Conservation (phyloP, 73 alveolate genomes). For the Paramecium pentaurelia region DNA sequence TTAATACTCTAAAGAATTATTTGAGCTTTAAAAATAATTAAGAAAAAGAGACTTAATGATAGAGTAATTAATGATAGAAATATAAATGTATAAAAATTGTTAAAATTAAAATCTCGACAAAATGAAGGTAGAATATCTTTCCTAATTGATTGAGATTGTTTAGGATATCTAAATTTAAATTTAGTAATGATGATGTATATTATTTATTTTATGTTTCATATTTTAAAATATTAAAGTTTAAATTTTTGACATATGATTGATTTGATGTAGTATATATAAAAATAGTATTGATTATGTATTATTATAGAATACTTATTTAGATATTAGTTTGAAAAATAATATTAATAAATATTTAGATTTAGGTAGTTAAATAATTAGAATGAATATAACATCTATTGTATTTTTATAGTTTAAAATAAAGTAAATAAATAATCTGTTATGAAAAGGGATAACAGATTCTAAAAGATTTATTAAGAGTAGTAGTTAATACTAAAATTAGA, state of each 20-base stretch:
- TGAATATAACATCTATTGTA: no score
- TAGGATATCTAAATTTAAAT: neutral
- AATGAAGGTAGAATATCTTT: neutral
- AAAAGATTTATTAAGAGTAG: neutral
- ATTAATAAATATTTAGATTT: no score
- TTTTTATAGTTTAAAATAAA: neutral
- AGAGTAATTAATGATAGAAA: neutral
- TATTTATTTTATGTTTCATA: neutral
- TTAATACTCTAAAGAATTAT: neutral
- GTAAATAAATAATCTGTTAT: neutral
- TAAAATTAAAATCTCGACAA: neutral
- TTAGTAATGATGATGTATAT: neutral
- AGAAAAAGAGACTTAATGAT: neutral
- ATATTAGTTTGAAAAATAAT: neutral
- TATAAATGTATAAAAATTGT: neutral
- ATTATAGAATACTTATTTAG: no score
- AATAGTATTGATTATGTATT: neutral
- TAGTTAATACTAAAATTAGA: neutral
- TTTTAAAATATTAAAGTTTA: neutral
- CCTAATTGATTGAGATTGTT: neutral
- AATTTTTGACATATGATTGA: neutral
- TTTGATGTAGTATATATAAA: neutral
- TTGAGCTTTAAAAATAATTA: neutral
- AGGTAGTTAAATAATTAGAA: no score
- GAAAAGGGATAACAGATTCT: neutral